Percentiles rank a stretch among this genome's conserved stretches.
phyloP scores from a whole-genome alignment of 306 rosid species.

The Cicer arietinum region DNA sequence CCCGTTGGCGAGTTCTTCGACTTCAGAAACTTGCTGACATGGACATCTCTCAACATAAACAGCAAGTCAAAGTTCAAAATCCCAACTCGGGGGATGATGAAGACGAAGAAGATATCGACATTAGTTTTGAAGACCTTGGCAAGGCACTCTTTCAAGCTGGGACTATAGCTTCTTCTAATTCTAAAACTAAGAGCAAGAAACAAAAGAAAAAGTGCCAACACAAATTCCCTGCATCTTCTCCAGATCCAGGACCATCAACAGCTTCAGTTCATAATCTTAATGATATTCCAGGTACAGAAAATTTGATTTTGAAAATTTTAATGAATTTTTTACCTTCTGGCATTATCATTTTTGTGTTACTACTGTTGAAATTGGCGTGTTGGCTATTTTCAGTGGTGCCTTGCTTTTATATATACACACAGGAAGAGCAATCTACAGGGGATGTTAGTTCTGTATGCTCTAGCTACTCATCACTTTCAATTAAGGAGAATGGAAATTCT shows the following conservation, averaged over 20 bases:
- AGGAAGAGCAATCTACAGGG: constrained; percentile 57
- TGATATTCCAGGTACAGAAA: constrained; percentile 53
- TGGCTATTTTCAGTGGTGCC: constrained; percentile 73
- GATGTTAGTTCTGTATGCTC: constrained; percentile 60
- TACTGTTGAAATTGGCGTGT: constrained; percentile 32
- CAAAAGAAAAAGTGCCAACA: constrained; percentile 27
- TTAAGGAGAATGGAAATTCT: constrained; percentile 51
- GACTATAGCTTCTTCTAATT: constrained; percentile 55
- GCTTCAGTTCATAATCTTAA: constrained; percentile 33
- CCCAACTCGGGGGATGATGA: constrained; percentile 49
- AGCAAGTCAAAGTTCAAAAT: constrained; percentile 30
- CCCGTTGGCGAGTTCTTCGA: constrained; percentile 77
- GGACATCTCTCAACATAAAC: constrained; percentile 37
- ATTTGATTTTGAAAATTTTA: neutral
- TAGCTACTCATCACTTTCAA: constrained; percentile 70
- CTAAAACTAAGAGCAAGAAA: constrained; percentile 51
- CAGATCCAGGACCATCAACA: constrained; percentile 37
- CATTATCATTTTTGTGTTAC: constrained; percentile 1
- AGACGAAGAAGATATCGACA: constrained; percentile 51
- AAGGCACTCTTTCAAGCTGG: constrained; percentile 67
- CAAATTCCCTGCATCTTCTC: constrained; percentile 38
- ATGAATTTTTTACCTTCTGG: neutral
- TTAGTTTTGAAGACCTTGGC: constrained; percentile 69
- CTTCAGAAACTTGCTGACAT: constrained; percentile 56
- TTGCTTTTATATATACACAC: constrained; percentile 77